Conservation (phyloP, 441 rosid genomes). For the Brassica balearica region DNA sequence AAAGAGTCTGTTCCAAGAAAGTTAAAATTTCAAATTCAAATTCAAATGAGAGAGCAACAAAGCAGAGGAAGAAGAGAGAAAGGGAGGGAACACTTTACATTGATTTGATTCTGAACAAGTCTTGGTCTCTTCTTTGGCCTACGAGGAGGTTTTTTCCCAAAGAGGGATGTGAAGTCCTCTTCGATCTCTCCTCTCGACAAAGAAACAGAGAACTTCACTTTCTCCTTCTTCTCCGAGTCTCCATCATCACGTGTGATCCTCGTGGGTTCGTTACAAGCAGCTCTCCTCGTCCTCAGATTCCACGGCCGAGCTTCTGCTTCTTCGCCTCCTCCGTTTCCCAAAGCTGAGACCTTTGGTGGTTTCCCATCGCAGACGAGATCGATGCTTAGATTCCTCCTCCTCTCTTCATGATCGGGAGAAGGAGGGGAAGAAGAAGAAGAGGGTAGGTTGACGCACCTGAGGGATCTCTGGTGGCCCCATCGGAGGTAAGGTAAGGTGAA, state of each 20-base stretch:
- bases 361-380: no score
- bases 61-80: not conserved
- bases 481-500: constrained; percentile 62
- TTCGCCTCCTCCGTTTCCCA: not conserved
- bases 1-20: constrained; percentile 52
- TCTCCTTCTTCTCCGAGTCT: constrained; percentile 8
- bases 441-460: constrained; percentile 58
- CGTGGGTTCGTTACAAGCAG: constrained; percentile 55
- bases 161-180: constrained; percentile 56
- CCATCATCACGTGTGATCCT: constrained; percentile 14
- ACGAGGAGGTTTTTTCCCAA: constrained; percentile 58
- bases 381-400: no score
- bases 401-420: constrained; percentile 30
- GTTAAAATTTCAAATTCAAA: not conserved
- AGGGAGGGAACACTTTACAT: constrained; percentile 39
- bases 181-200: constrained; percentile 59
- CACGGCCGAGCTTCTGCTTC: constrained; percentile 50
- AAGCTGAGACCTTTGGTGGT: no score
- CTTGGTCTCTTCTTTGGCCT: constrained; percentile 72
- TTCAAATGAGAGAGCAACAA: not conserved
- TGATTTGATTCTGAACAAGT: constrained; percentile 61
- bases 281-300: constrained; percentile 72
- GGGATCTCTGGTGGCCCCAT: constrained; percentile 63
- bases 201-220: constrained; percentile 52
- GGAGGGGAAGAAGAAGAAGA: constrained; percentile 17